Evolutionary conservation across 2,329 filamentous ascomycete genomes (phyloP), one percentile per base, ranked within the genome.

Genomic region (Dactylellina leptospora): DNA sequence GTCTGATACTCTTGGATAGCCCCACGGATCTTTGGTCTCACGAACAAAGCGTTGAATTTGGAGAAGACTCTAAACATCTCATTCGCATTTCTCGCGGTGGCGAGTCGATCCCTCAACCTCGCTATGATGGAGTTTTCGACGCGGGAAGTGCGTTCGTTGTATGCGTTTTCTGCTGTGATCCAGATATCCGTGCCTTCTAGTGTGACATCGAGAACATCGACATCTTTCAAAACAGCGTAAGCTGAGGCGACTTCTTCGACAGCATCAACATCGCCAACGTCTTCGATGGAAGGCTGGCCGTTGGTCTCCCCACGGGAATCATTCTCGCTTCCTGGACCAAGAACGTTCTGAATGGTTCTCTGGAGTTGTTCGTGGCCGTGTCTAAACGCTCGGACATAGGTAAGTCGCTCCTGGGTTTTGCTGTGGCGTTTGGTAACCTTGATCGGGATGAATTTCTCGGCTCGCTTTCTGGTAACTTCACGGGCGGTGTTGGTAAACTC

Each of bases 61-160:
- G 95, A 97, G 80, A 99, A 99, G 73, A 99, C 95, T 60, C 96
- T 90, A 80, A 99, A 99, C 95, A 99, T 99, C 81, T 99, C 96
- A 78, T 96, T 97, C 40, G 95, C 95, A 74, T 92, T 96, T 84
- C 96, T 97, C 10, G 95, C 93, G 4, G 92, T 96, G 11, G 93
- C 95, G 62, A 99, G 85, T 68, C 95, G 90, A 80, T 99, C 95
- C 77, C 95, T 87, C 28, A 99, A 84, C 59, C 92, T 87, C 30
- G 95, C 92, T 79, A 99, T 99, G 80, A 99, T 99, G 2, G 95
- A 97, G 81, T 99, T 99, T 80, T 99, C 95, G 3, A 99, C 95
- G 71, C 95, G 88, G 16, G 95, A 93, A 8, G 96, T 99, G 38
- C 96, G 90, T 80, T 99, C 96, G 76, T 97, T 97, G 83, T 99